Conservation (phyloP, 768 basidiomycete genomes). For the Amanita subjunquillea region DNA sequence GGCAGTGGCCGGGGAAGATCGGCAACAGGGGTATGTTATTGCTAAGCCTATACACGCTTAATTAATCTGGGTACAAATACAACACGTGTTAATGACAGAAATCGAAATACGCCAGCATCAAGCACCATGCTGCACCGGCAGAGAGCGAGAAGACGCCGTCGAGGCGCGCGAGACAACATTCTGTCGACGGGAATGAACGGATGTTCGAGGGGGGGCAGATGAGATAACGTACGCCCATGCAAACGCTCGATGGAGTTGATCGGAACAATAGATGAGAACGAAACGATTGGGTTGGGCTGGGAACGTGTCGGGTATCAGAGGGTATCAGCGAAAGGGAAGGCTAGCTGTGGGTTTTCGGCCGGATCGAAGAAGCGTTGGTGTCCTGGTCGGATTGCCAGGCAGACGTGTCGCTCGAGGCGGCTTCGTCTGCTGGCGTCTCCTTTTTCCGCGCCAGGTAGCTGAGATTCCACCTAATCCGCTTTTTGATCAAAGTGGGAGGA, state of each 20-base stretch:
- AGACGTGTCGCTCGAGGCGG: neutral
- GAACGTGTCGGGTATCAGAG: constrained; percentile 1
- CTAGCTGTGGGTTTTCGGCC: neutral
- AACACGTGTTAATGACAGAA: neutral
- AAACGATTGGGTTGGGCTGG: neutral
- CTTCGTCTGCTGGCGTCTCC: neutral
- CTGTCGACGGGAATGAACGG: neutral
- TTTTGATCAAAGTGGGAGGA: constrained; percentile 19
- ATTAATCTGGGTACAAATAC: neutral
- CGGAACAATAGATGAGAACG: neutral
- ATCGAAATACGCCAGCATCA: neutral
- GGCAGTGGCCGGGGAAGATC: neutral
- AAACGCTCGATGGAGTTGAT: neutral
- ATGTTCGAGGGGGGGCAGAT: neutral
- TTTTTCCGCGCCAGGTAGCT: neutral
- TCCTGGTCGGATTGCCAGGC: neutral
- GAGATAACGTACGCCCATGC: neutral
- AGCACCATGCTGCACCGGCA: neutral
- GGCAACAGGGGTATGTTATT: neutral
- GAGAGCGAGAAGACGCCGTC: neutral
- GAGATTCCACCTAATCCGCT: constrained; percentile 8
- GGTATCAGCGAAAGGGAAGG: neutral
- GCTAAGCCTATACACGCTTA: neutral
- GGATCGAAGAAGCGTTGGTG: neutral
- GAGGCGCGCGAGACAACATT: neutral